Evolutionary conservation across 2,329 filamentous ascomycete species (phyloP), one percentile per base, ranked within the genome.

Genomic region (Colletotrichum somersetense): DNA sequence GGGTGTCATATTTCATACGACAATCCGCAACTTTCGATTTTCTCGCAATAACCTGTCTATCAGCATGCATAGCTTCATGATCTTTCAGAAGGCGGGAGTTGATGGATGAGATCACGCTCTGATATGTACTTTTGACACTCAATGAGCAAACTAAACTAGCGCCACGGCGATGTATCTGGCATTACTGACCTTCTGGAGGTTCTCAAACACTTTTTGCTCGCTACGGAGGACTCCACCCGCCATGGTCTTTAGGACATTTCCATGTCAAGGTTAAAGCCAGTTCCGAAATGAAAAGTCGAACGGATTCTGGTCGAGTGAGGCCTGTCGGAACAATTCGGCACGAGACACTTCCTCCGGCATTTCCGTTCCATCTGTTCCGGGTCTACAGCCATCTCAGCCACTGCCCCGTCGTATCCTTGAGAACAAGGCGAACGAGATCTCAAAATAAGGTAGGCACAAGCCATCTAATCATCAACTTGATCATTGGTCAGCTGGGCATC

Each of bases 211-310:
- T 7, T 52, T 26, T 8, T 52, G 12, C 48, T 16, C 12, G n/a
- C 12, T n/a, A 12, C 2, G 3, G 23, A 26, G 5, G 30, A 3
- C 5, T 4, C 5, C 23, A 1, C 5, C 23, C 4, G 11, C 4
- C 12, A 26, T 23, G 14, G 2, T 23, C 5, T 5, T 6, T 14
- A 26, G 48, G 2, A 6, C 12, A 26, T 5, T 6, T 16, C 7
- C n/a, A 3, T 16, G 7, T 26, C 12, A 52, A 5, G 48, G 11
- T 5, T 14, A 26, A 26, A 6, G n/a, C 42, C 6, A 44, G 11
- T 1, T 16, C 23, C 20, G 16, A 1, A 26, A 3, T 6, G 5
- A 16, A 26, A 30, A 23, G 26, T 3, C 14, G 0, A 14, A 26
- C 18, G 20, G 5, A 14, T 7, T 16, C 1, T 30, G 6, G 4